phyloP scores from a whole-genome alignment of 306 rosid genomes.

The Rosa chinensis region DNA sequence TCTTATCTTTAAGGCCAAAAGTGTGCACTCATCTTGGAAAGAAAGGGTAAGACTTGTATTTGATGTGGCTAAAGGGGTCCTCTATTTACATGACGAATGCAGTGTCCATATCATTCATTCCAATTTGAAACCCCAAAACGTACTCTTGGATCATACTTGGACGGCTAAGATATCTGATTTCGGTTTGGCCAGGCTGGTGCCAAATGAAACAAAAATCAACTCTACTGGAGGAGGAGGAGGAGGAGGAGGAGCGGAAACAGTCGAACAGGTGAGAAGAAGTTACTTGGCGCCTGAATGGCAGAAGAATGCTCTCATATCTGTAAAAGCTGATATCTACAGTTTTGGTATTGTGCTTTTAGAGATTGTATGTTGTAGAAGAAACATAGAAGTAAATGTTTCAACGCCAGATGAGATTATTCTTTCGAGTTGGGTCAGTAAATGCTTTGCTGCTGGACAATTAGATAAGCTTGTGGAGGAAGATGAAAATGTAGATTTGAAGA shows the following conservation, averaged over 20 bases:
- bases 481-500: neutral
- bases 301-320: neutral
- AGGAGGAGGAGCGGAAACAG: neutral
- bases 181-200: neutral
- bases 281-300: neutral
- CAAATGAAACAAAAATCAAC: neutral
- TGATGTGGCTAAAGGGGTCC: neutral
- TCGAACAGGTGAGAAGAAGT: neutral
- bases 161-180: neutral
- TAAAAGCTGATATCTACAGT: neutral
- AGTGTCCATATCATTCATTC: neutral
- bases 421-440: neutral
- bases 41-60: neutral
- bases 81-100: neutral
- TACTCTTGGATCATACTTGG: slow-evolving; percentile 1
- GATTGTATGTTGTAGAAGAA: neutral
- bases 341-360: neutral
- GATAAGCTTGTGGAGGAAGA: neutral
- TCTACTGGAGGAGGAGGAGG: neutral
- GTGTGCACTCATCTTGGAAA: neutral
- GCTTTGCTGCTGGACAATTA: neutral
- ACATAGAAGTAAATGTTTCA: neutral
- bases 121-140: neutral
- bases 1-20: neutral
- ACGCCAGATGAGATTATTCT: neutral